These are phyloP conservation scores for Moricandia arvensis DNA, from an alignment of 345 rosid genomes.

Conservation along the genomic window DNA sequence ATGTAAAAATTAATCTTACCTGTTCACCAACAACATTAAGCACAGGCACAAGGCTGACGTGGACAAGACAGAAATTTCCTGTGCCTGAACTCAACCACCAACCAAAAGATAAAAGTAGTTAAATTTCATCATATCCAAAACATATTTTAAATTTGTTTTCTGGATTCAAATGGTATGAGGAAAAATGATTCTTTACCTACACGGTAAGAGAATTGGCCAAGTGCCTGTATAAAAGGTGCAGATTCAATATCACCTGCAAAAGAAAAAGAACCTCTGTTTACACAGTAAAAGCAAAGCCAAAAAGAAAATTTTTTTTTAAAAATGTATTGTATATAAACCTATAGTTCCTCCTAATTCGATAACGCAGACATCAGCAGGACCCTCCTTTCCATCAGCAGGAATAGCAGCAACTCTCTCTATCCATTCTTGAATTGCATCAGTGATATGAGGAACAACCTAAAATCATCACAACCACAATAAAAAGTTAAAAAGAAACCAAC, in stretches of 20 bases:
- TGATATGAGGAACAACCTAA: conserved; percentile 91
- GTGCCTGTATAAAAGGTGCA: conserved; percentile 85
- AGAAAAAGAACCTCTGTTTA: conserved; percentile 14
- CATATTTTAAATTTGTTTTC: not conserved
- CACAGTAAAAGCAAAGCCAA: conserved; percentile 6
- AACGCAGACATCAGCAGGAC: conserved; percentile 90
- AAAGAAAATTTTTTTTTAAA: too few species aligned
- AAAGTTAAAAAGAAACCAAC: not conserved
- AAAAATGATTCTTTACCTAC: conserved; percentile 51
- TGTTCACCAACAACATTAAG: conserved; percentile 95
- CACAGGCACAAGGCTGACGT: conserved; percentile 97
- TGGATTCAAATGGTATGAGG: conserved; percentile 4
- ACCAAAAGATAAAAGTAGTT: conserved; percentile 25
- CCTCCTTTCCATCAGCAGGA: conserved; percentile 81
- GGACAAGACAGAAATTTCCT: conserved; percentile 91
- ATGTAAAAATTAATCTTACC: conserved; percentile 41
- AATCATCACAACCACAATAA: conserved; percentile 5
- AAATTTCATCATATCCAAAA: conserved; percentile 25
- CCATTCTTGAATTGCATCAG: conserved; percentile 96
- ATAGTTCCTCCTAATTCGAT: conserved; percentile 97
- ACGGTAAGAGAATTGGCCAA: conserved; percentile 85
- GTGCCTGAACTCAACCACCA: conserved; percentile 49
- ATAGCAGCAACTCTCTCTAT: conserved; percentile 71
- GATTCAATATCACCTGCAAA: conserved; percentile 93
- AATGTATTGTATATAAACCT: conserved; percentile 43